phyloP scores from a whole-genome alignment of 495 filamentous ascomycete genomes.

The Ramalina intermedia region DNA sequence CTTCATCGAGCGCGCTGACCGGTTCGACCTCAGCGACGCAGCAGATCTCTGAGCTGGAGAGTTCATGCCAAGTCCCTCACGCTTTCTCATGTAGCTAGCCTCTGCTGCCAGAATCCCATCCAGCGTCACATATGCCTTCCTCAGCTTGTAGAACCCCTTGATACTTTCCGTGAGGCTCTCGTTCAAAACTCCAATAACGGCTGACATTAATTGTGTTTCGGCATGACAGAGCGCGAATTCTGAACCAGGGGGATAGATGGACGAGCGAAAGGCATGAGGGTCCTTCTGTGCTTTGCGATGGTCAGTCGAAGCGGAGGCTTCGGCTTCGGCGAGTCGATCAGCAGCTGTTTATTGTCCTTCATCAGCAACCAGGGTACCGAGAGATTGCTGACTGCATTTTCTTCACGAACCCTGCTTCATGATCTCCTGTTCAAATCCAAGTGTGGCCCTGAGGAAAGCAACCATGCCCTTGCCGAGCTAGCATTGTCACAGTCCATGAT shows the following conservation, averaged over 20 bases:
- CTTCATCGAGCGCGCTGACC: slow-evolving; percentile 8
- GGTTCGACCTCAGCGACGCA: slow-evolving; percentile 15
- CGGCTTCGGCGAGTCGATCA: slow-evolving; percentile 60
- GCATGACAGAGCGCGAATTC: slow-evolving; percentile 73
- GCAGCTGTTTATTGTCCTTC: slow-evolving; percentile 35
- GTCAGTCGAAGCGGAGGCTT: slow-evolving; percentile 61
- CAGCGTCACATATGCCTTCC: slow-evolving; percentile 77
- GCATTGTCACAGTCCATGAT: slow-evolving; percentile 5
- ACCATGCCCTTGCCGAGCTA: slow-evolving; percentile 69
- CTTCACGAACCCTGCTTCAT: slow-evolving; percentile 56
- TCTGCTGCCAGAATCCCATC: slow-evolving; percentile 58
- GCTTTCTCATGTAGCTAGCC: slow-evolving; percentile 36
- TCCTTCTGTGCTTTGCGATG: slow-evolving; percentile 55
- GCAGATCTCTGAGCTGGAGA: slow-evolving; percentile 16
- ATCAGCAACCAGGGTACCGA: background rate
- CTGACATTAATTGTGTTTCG: slow-evolving; percentile 76
- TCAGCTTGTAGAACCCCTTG: slow-evolving; percentile 81
- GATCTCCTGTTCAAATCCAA: slow-evolving; percentile 90
- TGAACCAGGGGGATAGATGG: slow-evolving; percentile 65
- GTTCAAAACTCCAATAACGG: slow-evolving; percentile 76
- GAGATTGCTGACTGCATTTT: background rate
- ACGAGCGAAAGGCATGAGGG: slow-evolving; percentile 35
- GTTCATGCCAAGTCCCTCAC: slow-evolving; percentile 6
- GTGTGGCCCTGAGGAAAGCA: slow-evolving; percentile 67
- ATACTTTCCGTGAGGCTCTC: slow-evolving; percentile 88